Base-by-base conservation (phyloP, 2,329 filamentous ascomycete species). In the Macrophomina phaseolina region DNA sequence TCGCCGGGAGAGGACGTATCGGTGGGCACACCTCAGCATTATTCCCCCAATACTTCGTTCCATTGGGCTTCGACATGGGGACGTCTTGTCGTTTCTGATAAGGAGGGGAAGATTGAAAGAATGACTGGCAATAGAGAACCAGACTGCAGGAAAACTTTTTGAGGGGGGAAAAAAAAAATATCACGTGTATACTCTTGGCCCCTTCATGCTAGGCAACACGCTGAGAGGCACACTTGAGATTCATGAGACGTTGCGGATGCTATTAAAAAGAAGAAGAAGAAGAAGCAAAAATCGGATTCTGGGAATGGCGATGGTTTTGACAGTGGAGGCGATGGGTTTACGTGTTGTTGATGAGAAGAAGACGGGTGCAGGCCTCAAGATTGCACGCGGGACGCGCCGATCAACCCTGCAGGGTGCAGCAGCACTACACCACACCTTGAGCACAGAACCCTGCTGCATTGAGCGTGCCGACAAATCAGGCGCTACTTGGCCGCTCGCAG, bases 371-470 rank as follows among this genome's bases (percentile, higher is more conserved):
- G 18, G 18, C 6, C 45, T 16, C 30, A 34, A 18, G 28, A 34
- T 30, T 36, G 51, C 51, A 36, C 9, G 30, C 51, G 51, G 30
- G 52, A 40, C 32, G 34, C 52, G n/a, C 52, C 52, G 52, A 55
- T 40, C 32, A 40, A 38, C 16, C 34, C 52, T 55, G 52, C 52
- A 55, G 32, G 32, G 52, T 38, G 18, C 52, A 55, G 16, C 52
- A 38, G 30, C 51, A 12, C 51, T 12, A 53, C 28, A 36, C 51
- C 34, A 6, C 23, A 51, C 23, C 48, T 30, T 18, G 18, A 18
- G 45, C 28, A 28, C 48, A 9, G 23, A 51, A 32, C 48, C 48
- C 23, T 51, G 48, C 48, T 51, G 9, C 28, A 3, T 8, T 12
- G 48, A 28, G 48, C 23, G 9, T 38, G 28, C 48, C 9, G 48